These are phyloP conservation scores for Aspergillus quadrilineatus DNA, from an alignment of 2,329 filamentous ascomycete species.

Conservation along the genomic window DNA sequence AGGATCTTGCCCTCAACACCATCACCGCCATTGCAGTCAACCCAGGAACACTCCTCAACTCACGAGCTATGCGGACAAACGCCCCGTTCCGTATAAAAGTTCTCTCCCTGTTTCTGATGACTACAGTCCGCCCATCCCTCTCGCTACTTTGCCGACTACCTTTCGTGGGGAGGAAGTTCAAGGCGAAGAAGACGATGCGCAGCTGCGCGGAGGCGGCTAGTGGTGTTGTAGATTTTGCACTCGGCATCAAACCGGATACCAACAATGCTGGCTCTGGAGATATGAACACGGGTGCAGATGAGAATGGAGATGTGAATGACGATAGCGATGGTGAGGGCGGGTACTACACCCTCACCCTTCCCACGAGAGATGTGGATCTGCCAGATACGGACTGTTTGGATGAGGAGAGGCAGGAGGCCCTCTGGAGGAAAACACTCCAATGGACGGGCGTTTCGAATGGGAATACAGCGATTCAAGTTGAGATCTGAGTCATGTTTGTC, in stretches of 20 bases:
- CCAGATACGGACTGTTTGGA: conserved; percentile 1
- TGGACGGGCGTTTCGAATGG: conserved; percentile 5
- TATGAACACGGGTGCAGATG: neutral
- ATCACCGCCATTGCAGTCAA: conserved; percentile 8
- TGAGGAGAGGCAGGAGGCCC: conserved; percentile 3
- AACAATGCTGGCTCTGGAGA: neutral
- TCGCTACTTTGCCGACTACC: neutral
- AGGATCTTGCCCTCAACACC: conserved; percentile 1
- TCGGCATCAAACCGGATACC: neutral
- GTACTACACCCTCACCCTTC: neutral
- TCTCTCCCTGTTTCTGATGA: neutral
- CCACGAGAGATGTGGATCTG: neutral
- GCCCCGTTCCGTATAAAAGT: neutral
- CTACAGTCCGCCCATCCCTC: neutral
- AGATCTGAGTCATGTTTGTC: neutral
- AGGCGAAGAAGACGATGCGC: conserved; percentile 1
- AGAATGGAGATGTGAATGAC: neutral
- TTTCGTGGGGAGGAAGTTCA: neutral
- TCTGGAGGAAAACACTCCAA: conserved; percentile 14
- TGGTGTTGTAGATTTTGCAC: neutral
- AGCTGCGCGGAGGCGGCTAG: neutral
- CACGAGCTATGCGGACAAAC: conserved; percentile 1
- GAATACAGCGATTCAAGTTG: neutral
- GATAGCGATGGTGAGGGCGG: neutral
- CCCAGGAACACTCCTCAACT: conserved; percentile 4